phyloP scores from a whole-genome alignment of 306 rosid genomes.

The Alnus glutinosa region DNA sequence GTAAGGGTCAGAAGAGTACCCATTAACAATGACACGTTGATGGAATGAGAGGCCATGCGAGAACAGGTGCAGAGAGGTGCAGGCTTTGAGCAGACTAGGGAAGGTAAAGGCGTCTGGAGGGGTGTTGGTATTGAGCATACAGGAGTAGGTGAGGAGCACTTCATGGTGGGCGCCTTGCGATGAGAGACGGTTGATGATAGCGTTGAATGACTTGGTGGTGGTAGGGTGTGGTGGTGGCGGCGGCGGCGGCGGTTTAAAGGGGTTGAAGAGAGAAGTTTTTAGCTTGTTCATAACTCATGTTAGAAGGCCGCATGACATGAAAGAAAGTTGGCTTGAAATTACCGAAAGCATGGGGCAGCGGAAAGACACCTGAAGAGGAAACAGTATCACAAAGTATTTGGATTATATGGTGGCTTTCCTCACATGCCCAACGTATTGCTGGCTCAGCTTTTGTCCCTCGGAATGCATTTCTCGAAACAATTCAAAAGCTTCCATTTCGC shows the following conservation, averaged over 20 bases:
- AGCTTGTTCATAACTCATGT: constrained; percentile 43
- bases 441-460: constrained; percentile 68
- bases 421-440: constrained; percentile 61
- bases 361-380: background rate
- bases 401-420: background rate
- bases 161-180: constrained; percentile 54
- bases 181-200: constrained; percentile 59
- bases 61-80: constrained; percentile 50
- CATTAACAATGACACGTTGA: constrained; percentile 46
- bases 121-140: constrained; percentile 53
- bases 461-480: constrained; percentile 64
- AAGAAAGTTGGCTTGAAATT: background rate
- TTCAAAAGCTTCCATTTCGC: constrained; percentile 58
- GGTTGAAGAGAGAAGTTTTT: constrained; percentile 29
- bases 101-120: constrained; percentile 66
- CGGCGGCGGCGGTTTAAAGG: constrained; percentile 21
- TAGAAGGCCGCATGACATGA: background rate
- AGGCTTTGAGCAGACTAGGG: constrained; percentile 74
- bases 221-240: constrained; percentile 16
- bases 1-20: constrained; percentile 58
- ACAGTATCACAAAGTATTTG: background rate
- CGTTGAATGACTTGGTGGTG: constrained; percentile 49
- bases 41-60: constrained; percentile 49
- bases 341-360: background rate
- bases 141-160: constrained; percentile 49